These are phyloP conservation scores for Coemansia sp. DNA, from an alignment of 192 early-diverging fungal species.

Conservation along the genomic window DNA sequence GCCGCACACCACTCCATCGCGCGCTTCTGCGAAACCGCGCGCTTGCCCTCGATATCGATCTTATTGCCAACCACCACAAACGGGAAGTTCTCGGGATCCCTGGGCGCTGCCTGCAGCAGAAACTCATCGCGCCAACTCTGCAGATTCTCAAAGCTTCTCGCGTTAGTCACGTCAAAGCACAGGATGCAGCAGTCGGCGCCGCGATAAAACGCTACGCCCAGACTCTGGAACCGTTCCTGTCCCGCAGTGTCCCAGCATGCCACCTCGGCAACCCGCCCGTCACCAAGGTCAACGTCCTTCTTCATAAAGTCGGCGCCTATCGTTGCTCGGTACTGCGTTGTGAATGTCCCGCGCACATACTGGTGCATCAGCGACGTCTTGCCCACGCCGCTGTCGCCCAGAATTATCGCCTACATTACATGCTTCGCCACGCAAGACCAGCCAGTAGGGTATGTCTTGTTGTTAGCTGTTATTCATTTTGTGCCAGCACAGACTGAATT, in stretches of 20 bases:
- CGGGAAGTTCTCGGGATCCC: slow-evolving; percentile 97
- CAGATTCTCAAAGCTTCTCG: slow-evolving; percentile 91
- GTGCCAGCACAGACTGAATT: too few species aligned
- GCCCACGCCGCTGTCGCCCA: slow-evolving; percentile 76
- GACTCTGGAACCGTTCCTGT: slow-evolving; percentile 97
- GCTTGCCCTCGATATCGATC: slow-evolving; percentile 93
- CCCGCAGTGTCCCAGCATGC: slow-evolving; percentile 99
- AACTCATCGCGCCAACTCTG: slow-evolving; percentile 99
- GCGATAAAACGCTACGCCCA: slow-evolving; percentile 98
- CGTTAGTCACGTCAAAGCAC: slow-evolving; percentile 95
- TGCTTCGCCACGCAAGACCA: neutral
- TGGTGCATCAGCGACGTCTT: slow-evolving; percentile 99
- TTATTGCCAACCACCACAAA: slow-evolving; percentile 99
- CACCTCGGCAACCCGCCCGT: slow-evolving; percentile 92
- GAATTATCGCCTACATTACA: slow-evolving; percentile 44
- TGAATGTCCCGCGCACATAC: slow-evolving; percentile 97
- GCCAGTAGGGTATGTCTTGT: too few species aligned
- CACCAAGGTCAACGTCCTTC: slow-evolving; percentile 88
- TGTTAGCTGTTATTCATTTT: too few species aligned
- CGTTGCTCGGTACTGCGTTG: slow-evolving; percentile 97
- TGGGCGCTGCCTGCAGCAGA: slow-evolving; percentile 89
- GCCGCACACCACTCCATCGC: slow-evolving; percentile 95
- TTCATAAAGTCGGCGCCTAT: slow-evolving; percentile 99
- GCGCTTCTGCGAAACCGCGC: slow-evolving; percentile 89
- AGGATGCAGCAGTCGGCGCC: slow-evolving; percentile 99